These are phyloP conservation scores for Nymphaea colorata DNA, from an alignment of 164 flowering plant genomes.

Conservation along the genomic window DNA sequence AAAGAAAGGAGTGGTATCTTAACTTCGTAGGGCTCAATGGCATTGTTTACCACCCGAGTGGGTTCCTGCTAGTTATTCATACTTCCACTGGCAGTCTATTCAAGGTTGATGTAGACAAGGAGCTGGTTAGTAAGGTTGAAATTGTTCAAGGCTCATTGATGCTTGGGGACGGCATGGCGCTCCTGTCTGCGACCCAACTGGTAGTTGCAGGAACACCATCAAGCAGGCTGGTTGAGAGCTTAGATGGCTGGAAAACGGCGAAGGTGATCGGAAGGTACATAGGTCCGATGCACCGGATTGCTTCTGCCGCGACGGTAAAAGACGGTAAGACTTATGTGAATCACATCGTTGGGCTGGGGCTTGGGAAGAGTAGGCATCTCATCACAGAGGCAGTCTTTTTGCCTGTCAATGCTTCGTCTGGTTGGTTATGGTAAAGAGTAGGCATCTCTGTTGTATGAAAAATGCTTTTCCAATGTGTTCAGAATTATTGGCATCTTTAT, in stretches of 20 bases:
- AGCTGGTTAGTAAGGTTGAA: conserved; percentile 37
- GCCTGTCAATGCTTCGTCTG: conserved; percentile 1
- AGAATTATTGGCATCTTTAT: too few relatives aligned
- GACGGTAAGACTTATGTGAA: conserved; percentile 68
- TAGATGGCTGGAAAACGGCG: conserved; percentile 77
- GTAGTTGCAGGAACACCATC: conserved; percentile 72
- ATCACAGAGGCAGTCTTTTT: conserved; percentile 59
- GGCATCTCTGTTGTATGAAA: too few relatives aligned
- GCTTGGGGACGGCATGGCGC: conserved; percentile 75
- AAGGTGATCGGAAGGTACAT: conserved; percentile 30
- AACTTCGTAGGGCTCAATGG: conserved; percentile 62
- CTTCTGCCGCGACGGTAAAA: conserved; percentile 67
- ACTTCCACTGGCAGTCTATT: conserved; percentile 45
- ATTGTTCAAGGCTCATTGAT: conserved; percentile 36
- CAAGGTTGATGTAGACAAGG: conserved; percentile 33
- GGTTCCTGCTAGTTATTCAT: conserved; percentile 69
- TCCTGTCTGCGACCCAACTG: conserved; percentile 57
- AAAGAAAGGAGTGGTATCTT: conserved; percentile 59
- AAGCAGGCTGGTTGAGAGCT: conserved; percentile 61
- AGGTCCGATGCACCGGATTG: conserved; percentile 58
- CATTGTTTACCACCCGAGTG: conserved; percentile 78
- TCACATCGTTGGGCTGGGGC: conserved; percentile 66
- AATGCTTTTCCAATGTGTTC: too few relatives aligned
- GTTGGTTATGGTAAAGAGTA: background rate
- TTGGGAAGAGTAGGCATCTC: conserved; percentile 62